These are phyloP conservation scores for Phytophthora multivora DNA, from an alignment of 352 stramenopile species.

Conservation along the genomic window DNA sequence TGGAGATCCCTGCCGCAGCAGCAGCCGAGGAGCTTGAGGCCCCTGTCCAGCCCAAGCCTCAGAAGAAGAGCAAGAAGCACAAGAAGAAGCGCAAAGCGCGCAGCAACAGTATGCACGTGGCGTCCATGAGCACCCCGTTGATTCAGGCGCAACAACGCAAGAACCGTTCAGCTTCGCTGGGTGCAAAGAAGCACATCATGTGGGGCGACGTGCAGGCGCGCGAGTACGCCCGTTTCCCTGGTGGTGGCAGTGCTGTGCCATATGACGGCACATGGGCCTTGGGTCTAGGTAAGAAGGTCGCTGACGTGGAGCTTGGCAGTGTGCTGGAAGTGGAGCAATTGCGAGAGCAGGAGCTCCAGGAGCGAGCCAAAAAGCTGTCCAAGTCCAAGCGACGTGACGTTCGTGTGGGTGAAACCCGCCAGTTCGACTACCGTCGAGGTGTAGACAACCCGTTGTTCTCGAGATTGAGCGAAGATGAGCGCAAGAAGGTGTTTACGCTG, in stretches of 20 bases:
- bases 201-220: slow-evolving; percentile 74
- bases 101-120: slow-evolving; percentile 71
- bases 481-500: slow-evolving; percentile 67
- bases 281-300: slow-evolving; percentile 63
- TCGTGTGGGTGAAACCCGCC: slow-evolving; percentile 69
- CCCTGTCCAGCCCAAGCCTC: slow-evolving; percentile 18
- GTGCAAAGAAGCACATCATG: slow-evolving; percentile 70
- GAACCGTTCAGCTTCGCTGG: slow-evolving; percentile 68
- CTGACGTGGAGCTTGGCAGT: slow-evolving; percentile 70
- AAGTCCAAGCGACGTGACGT: slow-evolving; percentile 63
- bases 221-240: slow-evolving; percentile 83
- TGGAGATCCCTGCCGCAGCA: slow-evolving; percentile 37
- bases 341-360: slow-evolving; percentile 53
- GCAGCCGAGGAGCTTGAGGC: slow-evolving; percentile 6
- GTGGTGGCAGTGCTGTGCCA: slow-evolving; percentile 71
- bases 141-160: slow-evolving; percentile 36
- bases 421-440: slow-evolving; percentile 83
- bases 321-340: slow-evolving; percentile 73
- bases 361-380: slow-evolving; percentile 61
- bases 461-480: slow-evolving; percentile 69
- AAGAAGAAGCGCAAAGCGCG: slow-evolving; percentile 76
- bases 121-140: slow-evolving; percentile 25
- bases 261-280: slow-evolving; percentile 86
- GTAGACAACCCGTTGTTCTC: slow-evolving; percentile 80
- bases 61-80: slow-evolving; percentile 78